Conservation (phyloP, 1,139 yeast genomes). For the Kodamaea anthophila region DNA sequence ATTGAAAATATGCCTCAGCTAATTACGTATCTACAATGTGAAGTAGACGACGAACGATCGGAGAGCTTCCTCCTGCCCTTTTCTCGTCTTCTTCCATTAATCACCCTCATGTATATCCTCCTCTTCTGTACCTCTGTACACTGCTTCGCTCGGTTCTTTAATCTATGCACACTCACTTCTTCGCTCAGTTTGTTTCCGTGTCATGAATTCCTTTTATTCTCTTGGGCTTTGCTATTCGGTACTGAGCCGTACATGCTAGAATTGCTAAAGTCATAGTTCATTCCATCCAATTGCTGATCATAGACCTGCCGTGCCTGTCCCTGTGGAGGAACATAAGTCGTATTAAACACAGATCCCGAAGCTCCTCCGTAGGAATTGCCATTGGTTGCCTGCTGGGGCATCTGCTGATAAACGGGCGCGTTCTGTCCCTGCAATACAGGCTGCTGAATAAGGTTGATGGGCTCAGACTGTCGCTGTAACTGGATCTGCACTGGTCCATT, state of each 20-base stretch:
- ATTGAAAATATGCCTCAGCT: no score
- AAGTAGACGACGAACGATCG: no score
- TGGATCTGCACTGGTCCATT: neutral
- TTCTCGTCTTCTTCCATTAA: no score
- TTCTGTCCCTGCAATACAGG: neutral
- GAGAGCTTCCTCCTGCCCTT: no score
- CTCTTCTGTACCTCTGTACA: no score
- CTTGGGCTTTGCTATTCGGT: neutral
- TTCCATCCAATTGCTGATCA: constrained; percentile 2
- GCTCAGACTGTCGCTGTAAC: neutral
- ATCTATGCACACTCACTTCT: no score
- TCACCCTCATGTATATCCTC: no score
- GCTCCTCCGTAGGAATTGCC: neutral
- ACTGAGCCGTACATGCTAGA: neutral
- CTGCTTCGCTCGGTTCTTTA: no score
- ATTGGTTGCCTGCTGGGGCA: neutral
- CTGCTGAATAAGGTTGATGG: neutral
- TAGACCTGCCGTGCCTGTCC: neutral
- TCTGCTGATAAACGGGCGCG: neutral
- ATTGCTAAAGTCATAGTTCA: constrained; percentile 2
- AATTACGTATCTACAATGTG: no score
- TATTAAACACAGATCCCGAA: neutral
- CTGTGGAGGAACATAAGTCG: neutral
- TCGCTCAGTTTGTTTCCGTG: no score
- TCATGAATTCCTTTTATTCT: no score